phyloP scores from a whole-genome alignment of 129 eudicot species.

The Scalesia atractyloides region DNA sequence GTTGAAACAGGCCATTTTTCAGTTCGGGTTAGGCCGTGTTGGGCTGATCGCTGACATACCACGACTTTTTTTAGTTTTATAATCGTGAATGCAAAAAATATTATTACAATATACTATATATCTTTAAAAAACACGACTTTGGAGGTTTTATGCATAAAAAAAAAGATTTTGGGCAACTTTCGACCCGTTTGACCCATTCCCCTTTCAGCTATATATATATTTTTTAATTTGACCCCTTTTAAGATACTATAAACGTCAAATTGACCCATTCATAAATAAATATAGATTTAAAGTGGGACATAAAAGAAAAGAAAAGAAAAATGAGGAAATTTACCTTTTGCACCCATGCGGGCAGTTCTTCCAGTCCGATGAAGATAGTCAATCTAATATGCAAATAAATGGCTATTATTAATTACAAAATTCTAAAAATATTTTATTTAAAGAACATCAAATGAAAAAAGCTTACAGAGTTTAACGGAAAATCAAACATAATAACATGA shows the following conservation, averaged over 20 bases:
- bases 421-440: not conserved
- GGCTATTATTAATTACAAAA: constrained; percentile 1
- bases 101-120: not conserved
- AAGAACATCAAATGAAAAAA: not conserved
- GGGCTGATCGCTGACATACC: not conserved
- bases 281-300: not conserved
- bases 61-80: not conserved
- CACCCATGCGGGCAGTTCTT: constrained; percentile 99
- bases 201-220: too few species aligned
- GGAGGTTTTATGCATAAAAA: not conserved
- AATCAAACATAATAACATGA: constrained; percentile 98
- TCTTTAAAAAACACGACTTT: not conserved
- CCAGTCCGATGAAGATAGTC: constrained; percentile 99
- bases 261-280: too few species aligned
- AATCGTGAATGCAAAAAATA: not conserved
- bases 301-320: not conserved
- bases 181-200: not conserved
- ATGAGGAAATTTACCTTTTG: constrained; percentile 57
- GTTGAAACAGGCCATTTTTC: not conserved
- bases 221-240: too few species aligned
- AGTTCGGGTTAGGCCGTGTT: not conserved
- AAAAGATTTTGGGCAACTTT: not conserved
- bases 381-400: constrained; percentile 46
- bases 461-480: constrained; percentile 88
- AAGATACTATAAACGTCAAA: too few species aligned